Evolutionary conservation across 1,139 yeast genomes (phyloP).

Genomic region (Waltiozyma sp.): DNA sequence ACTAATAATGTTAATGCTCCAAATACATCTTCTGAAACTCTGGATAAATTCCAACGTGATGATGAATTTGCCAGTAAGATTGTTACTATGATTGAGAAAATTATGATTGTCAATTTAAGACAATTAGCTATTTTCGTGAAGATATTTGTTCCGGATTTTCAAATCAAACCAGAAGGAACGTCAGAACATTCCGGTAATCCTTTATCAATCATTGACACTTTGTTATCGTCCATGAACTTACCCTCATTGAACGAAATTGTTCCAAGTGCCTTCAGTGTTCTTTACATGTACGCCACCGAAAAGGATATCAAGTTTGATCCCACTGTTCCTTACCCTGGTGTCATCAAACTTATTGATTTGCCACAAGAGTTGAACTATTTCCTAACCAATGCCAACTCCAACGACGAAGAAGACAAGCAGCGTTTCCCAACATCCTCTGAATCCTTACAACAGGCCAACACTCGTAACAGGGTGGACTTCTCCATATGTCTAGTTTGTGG

Average conservation of each 20-base stretch:
- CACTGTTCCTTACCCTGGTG: slow-evolving; percentile 56
- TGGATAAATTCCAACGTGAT: slow-evolving; percentile 2
- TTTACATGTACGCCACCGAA: not conserved
- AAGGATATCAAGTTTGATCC: not conserved
- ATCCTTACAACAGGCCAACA: slow-evolving; percentile 12
- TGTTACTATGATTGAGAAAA: slow-evolving; percentile 3
- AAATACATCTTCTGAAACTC: not conserved
- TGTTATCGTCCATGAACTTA: slow-evolving; percentile 5
- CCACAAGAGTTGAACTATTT: slow-evolving; percentile 62
- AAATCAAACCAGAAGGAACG: slow-evolving; percentile 1
- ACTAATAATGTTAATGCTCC: not conserved
- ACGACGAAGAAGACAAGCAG: not conserved
- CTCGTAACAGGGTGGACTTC: slow-evolving; percentile 26
- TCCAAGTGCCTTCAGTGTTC: not conserved
- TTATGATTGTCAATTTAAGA: slow-evolving; percentile 12
- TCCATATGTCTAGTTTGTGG: slow-evolving; percentile 32
- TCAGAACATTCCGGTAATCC: not conserved
- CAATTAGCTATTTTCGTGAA: slow-evolving; percentile 12
- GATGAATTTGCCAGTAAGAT: slow-evolving; percentile 5
- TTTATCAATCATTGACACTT: slow-evolving; percentile 1
- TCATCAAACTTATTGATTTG: slow-evolving; percentile 47
- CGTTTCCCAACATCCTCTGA: not conserved
- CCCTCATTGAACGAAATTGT: slow-evolving; percentile 4
- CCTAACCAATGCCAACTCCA: slow-evolving; percentile 30
- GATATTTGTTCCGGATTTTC: slow-evolving; percentile 10